Percentiles rank a stretch among this genome's conserved stretches.
Conservation (phyloP, 768 basidiomycete genomes). For the Clathrus columnatus region DNA sequence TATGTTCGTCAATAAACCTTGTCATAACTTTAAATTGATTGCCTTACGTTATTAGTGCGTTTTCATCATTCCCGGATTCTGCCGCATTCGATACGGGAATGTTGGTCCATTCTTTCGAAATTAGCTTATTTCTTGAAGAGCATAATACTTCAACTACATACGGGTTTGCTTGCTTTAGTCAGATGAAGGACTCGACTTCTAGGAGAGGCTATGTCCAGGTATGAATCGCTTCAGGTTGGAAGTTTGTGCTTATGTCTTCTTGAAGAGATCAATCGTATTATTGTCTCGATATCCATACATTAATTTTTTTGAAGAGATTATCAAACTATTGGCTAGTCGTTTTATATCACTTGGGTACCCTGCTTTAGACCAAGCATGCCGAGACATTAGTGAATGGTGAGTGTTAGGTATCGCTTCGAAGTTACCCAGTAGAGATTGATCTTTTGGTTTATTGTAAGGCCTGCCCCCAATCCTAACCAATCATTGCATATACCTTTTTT, state of each 20-base stretch:
- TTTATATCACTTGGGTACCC: conserved; percentile 65
- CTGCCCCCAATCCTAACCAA: conserved; percentile 57
- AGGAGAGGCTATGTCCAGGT: conserved; percentile 82
- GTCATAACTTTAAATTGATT: not conserved
- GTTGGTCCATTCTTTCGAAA: conserved; percentile 68
- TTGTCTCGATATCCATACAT: conserved; percentile 75
- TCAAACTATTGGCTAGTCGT: conserved; percentile 66
- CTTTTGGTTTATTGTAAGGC: conserved; percentile 42
- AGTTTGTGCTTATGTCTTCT: conserved; percentile 14
- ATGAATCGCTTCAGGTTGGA: conserved; percentile 1
- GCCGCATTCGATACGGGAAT: conserved; percentile 77
- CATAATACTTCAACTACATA: conserved; percentile 51
- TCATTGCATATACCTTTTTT: conserved; percentile 77
- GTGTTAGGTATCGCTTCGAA: conserved; percentile 19
- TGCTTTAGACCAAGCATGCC: conserved; percentile 80
- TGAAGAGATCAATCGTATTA: conserved; percentile 71
- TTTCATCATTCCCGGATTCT: conserved; percentile 89
- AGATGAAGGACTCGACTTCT: conserved; percentile 50
- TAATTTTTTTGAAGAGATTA: conserved; percentile 60
- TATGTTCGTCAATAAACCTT: conserved; percentile 46
- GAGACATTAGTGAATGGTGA: conserved; percentile 80
- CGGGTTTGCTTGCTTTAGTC: conserved; percentile 71
- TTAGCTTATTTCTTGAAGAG: conserved; percentile 19
- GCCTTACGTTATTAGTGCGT: conserved; percentile 47
- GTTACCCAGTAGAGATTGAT: conserved; percentile 1